Evolutionary conservation across 495 filamentous ascomycete genomes (phyloP).

Genomic region (Corynascus novoguineensis): DNA sequence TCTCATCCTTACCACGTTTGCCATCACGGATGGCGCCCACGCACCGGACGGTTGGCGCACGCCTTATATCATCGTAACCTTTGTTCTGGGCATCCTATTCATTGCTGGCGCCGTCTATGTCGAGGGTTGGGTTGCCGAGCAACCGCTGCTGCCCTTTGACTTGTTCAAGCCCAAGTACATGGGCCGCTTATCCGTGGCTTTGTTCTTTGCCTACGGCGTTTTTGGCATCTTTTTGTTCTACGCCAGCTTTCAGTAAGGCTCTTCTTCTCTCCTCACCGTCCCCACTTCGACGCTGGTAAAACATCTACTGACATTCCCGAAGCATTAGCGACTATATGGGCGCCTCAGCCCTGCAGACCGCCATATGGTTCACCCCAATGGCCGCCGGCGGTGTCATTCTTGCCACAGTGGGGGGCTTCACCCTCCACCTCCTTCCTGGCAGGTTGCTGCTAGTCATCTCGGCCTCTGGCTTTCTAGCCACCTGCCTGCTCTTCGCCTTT

Average conservation of each 20-base stretch:
- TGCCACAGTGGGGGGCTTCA: conserved; percentile 63
- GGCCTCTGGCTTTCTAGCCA: conserved; percentile 57
- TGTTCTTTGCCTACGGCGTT: conserved; percentile 72
- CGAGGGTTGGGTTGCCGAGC: conserved; percentile 67
- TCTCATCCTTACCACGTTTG: conserved; percentile 67
- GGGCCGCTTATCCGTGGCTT: conserved; percentile 56
- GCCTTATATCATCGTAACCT: conserved; percentile 61
- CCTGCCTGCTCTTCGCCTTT: conserved; percentile 66
- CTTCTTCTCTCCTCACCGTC: neutral
- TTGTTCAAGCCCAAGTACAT: conserved; percentile 71
- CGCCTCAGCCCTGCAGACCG: conserved; percentile 60
- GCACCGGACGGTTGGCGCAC: conserved; percentile 66
- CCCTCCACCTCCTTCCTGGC: conserved; percentile 70
- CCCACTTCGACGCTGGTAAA: conserved; percentile 5
- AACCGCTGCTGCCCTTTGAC: conserved; percentile 69
- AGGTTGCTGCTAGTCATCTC: conserved; percentile 65
- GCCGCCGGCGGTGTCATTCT: conserved; percentile 69
- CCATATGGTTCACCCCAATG: conserved; percentile 76
- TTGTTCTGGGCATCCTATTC: conserved; percentile 54
- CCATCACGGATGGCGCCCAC: conserved; percentile 69
- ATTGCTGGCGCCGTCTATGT: conserved; percentile 60
- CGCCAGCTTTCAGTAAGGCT: conserved; percentile 70
- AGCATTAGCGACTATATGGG: conserved; percentile 65
- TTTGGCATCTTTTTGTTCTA: conserved; percentile 77
- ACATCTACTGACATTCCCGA: neutral